These are phyloP conservation scores for Suhomyces coccinellae DNA, from an alignment of 1,139 yeast genomes.

Conservation along the genomic window DNA sequence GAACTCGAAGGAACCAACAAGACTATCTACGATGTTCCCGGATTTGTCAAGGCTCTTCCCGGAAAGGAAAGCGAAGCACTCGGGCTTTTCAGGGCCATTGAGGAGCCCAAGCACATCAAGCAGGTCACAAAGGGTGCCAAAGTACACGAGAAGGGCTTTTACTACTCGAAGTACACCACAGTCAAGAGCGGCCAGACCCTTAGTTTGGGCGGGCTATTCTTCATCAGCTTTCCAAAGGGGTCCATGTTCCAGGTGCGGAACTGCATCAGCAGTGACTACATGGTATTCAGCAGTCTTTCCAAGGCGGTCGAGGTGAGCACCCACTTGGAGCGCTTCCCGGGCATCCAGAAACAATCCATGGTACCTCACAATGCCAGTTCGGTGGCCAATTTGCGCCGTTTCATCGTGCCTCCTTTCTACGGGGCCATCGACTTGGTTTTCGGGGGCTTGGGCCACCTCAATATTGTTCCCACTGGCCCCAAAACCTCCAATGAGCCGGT, in stretches of 20 bases:
- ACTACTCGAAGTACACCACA: conserved; percentile 38
- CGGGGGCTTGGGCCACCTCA: conserved; percentile 66
- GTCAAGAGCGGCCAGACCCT: conserved; percentile 47
- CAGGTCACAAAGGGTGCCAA: conserved; percentile 38
- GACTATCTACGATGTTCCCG: conserved; percentile 57
- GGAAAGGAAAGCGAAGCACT: conserved; percentile 18
- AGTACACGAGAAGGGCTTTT: conserved; percentile 35
- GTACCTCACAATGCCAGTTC: conserved; percentile 25
- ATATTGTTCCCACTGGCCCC: conserved; percentile 62
- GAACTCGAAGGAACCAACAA: conserved; percentile 26
- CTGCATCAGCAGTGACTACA: conserved; percentile 32
- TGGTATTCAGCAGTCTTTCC: conserved; percentile 28
- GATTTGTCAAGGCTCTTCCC: conserved; percentile 30
- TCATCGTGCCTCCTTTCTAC: conserved; percentile 62
- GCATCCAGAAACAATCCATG: conserved; percentile 32
- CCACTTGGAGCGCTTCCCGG: conserved; percentile 19
- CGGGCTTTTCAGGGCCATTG: conserved; percentile 32
- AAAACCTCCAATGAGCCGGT: conserved; percentile 31
- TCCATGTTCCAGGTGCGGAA: conserved; percentile 47
- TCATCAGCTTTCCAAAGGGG: conserved; percentile 39
- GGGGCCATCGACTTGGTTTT: conserved; percentile 70
- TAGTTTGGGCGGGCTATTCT: conserved; percentile 64
- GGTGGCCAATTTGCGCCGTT: conserved; percentile 39
- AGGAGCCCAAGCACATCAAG: conserved; percentile 32
- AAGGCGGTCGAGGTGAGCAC: conserved; percentile 27